Base-by-base conservation (phyloP, 257 asterid species). In the Solanum tarapatanum region DNA sequence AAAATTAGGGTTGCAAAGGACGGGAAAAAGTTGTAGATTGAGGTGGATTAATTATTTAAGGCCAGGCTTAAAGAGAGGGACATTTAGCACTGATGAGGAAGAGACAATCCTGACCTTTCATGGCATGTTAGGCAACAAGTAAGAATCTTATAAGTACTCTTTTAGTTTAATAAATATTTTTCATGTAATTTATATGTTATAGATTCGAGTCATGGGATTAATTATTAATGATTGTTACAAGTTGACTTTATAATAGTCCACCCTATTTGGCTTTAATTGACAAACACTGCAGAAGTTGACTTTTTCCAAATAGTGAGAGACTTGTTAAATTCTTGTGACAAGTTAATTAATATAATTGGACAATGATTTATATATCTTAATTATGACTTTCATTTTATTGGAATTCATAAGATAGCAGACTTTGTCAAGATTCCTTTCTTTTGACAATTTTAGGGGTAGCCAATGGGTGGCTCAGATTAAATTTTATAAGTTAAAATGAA, bases 21-120 rank as follows among this genome's bases (percentile, higher is more conserved):
- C 66, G 7, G 88, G 86, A 16, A 87, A 75, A 74, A 87, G 88
- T 30, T 87, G 88, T 76, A 86, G 88, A 86, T 26, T 86, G 26
- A 86, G 88, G 62, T 86, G 88, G 88, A 76, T 87, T 79, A 87
- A 75, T 51, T 87, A 87, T 62, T 30, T 76, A 36, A 87, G 88
- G 79, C 86, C 88, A 5, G 88, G 86, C 30, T 24, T 87, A 55
- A 76, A 75, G 45, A 55, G 76, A 55, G 85, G 74, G 72, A 55
- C 85, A 14, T 76, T 86, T 75, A 35, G 19, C 85, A 23, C 21
- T 16, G 85, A 87, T 1, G 88, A 87, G 75, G 88, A 86, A 39
- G 68, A 75, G 62, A 60, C 55, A 24, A 55, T 87, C 30, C 26
- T 76, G 85, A 62, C 55, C 85, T 76, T 87, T 76, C 86, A 87